Evolutionary conservation across 257 asterid species (phyloP).

Genomic region (Solanum dulcamara): DNA sequence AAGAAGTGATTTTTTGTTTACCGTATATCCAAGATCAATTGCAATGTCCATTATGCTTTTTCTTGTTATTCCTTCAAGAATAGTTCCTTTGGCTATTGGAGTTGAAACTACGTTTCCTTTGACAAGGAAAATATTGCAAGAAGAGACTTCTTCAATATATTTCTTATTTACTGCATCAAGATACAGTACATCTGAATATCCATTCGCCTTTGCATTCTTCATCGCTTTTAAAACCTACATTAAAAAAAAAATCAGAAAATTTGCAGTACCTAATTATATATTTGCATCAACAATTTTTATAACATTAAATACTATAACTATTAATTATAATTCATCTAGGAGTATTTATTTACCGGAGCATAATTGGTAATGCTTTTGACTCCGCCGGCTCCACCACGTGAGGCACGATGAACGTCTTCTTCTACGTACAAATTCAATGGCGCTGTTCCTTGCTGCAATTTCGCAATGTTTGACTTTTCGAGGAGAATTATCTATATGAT

Average conservation of each 20-base stretch:
- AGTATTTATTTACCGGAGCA: conserved; percentile 45
- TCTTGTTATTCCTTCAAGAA: conserved; percentile 72
- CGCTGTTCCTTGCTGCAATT: conserved; percentile 40
- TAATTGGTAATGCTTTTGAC: conserved; percentile 82
- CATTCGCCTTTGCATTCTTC: conserved; percentile 34
- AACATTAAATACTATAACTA: not conserved
- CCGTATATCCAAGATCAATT: conserved; percentile 44
- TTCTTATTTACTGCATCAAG: conserved; percentile 47
- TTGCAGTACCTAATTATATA: not conserved
- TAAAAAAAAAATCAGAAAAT: not conserved
- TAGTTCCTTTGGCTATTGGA: conserved; percentile 48
- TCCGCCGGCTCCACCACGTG: conserved; percentile 75
- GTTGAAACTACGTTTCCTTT: conserved; percentile 58
- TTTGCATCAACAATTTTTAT: not conserved
- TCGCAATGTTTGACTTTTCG: not conserved
- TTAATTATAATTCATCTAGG: not conserved
- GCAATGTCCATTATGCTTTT: conserved; percentile 78
- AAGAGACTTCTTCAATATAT: conserved; percentile 66
- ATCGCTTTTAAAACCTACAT: conserved; percentile 59
- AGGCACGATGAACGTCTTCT: conserved; percentile 59
- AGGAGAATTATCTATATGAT: not conserved
- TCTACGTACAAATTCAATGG: conserved; percentile 56
- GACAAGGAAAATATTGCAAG: conserved; percentile 56
- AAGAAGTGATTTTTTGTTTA: not conserved
- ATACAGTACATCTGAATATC: conserved; percentile 76